Evolutionary conservation across 805 yeast species (phyloP).

Genomic region (Barnettozyma sucrosica): DNA sequence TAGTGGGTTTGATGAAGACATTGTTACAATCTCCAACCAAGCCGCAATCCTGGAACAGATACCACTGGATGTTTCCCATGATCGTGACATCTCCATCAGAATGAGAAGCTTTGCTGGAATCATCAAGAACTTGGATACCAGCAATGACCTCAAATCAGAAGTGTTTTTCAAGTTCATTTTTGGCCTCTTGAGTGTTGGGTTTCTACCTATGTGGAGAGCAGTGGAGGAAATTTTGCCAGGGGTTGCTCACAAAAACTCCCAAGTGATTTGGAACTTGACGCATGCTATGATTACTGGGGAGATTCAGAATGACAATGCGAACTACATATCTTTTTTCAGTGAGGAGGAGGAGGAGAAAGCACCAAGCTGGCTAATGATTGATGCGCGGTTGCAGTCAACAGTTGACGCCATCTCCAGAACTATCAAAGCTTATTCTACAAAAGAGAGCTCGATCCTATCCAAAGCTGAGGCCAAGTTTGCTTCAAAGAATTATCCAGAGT

Average conservation of each 20-base stretch:
- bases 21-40: constrained; percentile 40
- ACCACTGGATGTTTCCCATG: constrained; percentile 61
- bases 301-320: not conserved
- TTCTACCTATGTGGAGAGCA: constrained; percentile 84
- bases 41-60: constrained; percentile 61
- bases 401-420: constrained; percentile 9
- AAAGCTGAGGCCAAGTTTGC: constrained; percentile 14
- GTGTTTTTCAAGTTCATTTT: constrained; percentile 45
- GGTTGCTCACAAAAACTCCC: constrained; percentile 37
- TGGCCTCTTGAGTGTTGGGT: constrained; percentile 69
- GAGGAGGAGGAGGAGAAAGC: constrained; percentile 10
- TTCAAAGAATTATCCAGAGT: constrained; percentile 11
- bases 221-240: constrained; percentile 54
- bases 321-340: constrained; percentile 10
- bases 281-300: constrained; percentile 29
- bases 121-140: constrained; percentile 28
- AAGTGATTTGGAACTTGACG: constrained; percentile 51
- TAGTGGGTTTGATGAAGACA: constrained; percentile 23
- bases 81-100: constrained; percentile 70
- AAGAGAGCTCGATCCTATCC: constrained; percentile 7
- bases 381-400: constrained; percentile 15
- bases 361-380: constrained; percentile 17
- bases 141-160: constrained; percentile 18
- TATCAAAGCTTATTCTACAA: constrained; percentile 10
- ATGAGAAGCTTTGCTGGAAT: constrained; percentile 52